Evolutionary conservation across 225 moss, liverwort and hornwort species (phyloP), one percentile per base, ranked within the genome.

Genomic region (Marchantia polymorpha): DNA sequence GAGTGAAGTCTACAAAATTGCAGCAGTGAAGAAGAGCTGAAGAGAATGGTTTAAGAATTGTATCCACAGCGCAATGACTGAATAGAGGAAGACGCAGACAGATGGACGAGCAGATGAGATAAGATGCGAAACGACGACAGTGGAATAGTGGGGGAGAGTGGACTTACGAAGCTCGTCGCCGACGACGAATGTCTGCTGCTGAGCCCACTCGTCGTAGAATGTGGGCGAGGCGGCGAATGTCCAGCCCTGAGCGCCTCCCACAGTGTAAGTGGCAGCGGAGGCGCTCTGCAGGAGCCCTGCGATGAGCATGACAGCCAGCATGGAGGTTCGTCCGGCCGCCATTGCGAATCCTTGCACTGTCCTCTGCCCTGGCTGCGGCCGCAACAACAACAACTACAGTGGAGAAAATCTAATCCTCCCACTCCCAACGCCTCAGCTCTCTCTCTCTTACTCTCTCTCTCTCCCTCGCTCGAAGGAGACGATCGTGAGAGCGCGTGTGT

Each of bases 151-250:
- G 22, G 13, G 12, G 11, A 12, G 19, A 30, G 47, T 19, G 12
- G 39, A 58, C 80, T 47, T 80, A 80, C 80, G 49, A 20, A 80
- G 80, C 50, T 72, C 25, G 51, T 80, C 80, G 16, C 80, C 80
- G 23, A 80, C 80, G 27, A 59, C 12, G 48, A 80, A 61, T 7
- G 58, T 46, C 50, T 80, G 71, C 22, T 60, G 13, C 26, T 31
- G n/a, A 12, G 72, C 71, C 72, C 72, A 72, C 72, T 80, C 80
- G 22, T 80, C 80, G 73, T 72, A 80, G 63, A 80, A 80, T 0
- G 72, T 80, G 11, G 13, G 48, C 2, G 1, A 19, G 26, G 79
- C 22, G 9, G 56, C 46, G 16, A 80, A 80, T 27, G 23, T 27
- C 80, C 80, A 80, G 2, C 80, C 80, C 3, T 0, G 23, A 0